Base-by-base conservation (phyloP, 2,329 filamentous ascomycete genomes). In the Coleophoma cylindrospora region DNA sequence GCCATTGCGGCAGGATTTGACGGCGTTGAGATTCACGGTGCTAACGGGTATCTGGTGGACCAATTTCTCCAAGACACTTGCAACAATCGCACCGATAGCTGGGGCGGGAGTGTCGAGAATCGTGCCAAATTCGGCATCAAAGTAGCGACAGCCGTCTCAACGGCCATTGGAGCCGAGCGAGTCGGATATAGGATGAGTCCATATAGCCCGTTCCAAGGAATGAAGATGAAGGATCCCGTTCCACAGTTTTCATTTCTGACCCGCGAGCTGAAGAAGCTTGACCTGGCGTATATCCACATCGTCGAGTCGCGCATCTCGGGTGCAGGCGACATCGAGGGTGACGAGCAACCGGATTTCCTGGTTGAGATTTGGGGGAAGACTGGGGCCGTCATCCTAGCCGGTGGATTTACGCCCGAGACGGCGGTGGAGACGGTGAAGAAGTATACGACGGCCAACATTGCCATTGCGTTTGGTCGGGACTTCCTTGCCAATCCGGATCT, bases 231-330 rank as follows among this genome's bases (percentile, higher is more conserved):
- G 0, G 71, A 86, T 37, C 81, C 82, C 0, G 60, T 80, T 9
- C 76, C 81, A 0, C 82, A 87, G 51, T 87, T 86, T 60, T 68
- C 67, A 0, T 68, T 86, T 57, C 60, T 86, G 8, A 70, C 83
- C 47, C 59, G 66, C 36, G 70, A 74, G 40, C 66, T 80, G n/a
- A 74, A 71, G 40, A 61, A 66, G n/a, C 61, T 81, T 1, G 70
- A 74, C 2, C 67, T 87, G 11, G 75, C 80, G 0, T 86, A 81
- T 60, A 61, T 84, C 2, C 81, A 84, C 61, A 70, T 86, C 13
- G 81, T 86, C 62, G 72, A 78, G 0, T 72, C 79, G 0, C 32
- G 48, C 8, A 33, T 53, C 13, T 37, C 40, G 17, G 48, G 43
- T 6, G 63, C 57, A 40, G 57, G 60, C 2, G 71, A 75, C 32